Evolutionary conservation across 2,329 filamentous ascomycete species (phyloP).

Genomic region (Venturia nashicola): DNA sequence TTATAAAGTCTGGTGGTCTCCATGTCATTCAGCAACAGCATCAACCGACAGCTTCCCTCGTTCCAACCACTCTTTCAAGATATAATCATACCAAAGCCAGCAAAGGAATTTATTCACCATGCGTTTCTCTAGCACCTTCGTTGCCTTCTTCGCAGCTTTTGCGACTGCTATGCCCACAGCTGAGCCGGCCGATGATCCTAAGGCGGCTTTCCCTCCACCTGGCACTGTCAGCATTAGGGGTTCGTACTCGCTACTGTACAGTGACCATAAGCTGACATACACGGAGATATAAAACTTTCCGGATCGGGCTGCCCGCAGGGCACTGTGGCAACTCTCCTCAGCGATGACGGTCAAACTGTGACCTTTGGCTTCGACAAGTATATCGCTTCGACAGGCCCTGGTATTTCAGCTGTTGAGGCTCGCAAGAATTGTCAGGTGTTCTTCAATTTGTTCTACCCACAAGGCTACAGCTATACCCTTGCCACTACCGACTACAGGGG

Average conservation of each 20-base stretch:
- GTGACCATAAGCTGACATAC: slow-evolving; percentile 15
- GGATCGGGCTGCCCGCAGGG: slow-evolving; percentile 36
- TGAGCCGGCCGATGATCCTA: not conserved
- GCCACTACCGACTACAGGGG: slow-evolving; percentile 41
- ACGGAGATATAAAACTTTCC: slow-evolving; percentile 29
- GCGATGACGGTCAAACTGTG: slow-evolving; percentile 29
- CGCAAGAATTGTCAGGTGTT: slow-evolving; percentile 44
- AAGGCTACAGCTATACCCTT: slow-evolving; percentile 41
- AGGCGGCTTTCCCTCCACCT: not conserved
- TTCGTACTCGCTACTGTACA: not conserved
- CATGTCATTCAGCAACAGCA: not conserved
- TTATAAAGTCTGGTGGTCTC: not conserved
- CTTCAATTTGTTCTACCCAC: slow-evolving; percentile 38
- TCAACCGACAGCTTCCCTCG: not conserved
- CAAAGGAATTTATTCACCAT: not conserved
- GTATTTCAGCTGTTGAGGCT: slow-evolving; percentile 26
- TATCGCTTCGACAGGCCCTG: slow-evolving; percentile 36
- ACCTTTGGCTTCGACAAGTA: slow-evolving; percentile 43
- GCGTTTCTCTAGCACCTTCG: not conserved
- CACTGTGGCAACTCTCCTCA: slow-evolving; percentile 25
- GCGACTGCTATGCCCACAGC: slow-evolving; percentile 11
- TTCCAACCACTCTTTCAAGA: not conserved
- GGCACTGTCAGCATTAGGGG: slow-evolving; percentile 20
- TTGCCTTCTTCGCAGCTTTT: slow-evolving; percentile 14
- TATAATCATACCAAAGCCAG: not conserved